Evolutionary conservation across 2,329 filamentous ascomycete species (phyloP), one percentile per base, ranked within the genome.

Genomic region (Sarocladiaceae sp.): DNA sequence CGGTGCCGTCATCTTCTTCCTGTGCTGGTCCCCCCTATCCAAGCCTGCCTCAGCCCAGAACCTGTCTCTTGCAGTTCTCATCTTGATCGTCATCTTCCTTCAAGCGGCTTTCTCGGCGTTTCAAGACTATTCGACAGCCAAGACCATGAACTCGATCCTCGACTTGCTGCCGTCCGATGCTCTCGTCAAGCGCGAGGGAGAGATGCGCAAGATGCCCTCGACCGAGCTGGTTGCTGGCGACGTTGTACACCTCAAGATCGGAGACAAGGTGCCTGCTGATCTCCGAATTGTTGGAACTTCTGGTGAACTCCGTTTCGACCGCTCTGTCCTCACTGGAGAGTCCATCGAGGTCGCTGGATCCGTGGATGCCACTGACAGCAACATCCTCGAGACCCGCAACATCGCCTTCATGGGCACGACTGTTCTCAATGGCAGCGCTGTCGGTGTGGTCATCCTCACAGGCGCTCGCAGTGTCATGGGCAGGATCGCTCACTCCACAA

Each of bases 231-330:
- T 72, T 4, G 63, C 61, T 16, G 70, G 70, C 7, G 70, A 74
- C 45, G 54, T 74, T 18, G 62, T 73, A 6, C 61, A 69, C 9
- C 54, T 74, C 10, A 60, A 63, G 43, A 66, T 69, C 2, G 70
- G 70, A 4, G 66, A 72, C 53, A 72, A 70, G 6, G 67, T 74
- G 4, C 69, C 70, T 0, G 70, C 69, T 4, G 70, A 74, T 50
- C 47, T 73, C 21, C 64, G 70, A n/a, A 56, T 70, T 24, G 47
- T 69, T 2, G 56, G 52, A 6, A 62, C 64, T 45, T 69, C 67
- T 6, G 66, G 64, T 0, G 67, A 69, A 20, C 58, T 68, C 32
- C 63, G 64, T 2, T 69, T 70, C 45, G 67, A 70, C 27, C 55
- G 65, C 2, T 58, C 65, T 1, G 58, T 68, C 18, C 56, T 70